Conservation (phyloP, 345 rosid genomes). For the Melaleuca alternifolia region DNA sequence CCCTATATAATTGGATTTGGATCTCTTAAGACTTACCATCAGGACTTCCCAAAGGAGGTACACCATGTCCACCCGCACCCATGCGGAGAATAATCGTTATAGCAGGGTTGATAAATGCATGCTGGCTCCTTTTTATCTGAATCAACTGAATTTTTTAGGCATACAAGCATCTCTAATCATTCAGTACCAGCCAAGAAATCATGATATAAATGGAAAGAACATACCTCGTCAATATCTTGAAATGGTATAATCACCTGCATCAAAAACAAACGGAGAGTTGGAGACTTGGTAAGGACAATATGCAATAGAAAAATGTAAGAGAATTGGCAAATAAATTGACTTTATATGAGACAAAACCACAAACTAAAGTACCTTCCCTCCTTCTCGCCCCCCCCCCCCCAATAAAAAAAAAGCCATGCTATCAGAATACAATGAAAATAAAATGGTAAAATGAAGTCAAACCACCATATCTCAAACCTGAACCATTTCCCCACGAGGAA, state of each 20-base stretch:
- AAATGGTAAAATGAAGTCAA: background rate
- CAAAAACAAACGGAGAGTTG: background rate
- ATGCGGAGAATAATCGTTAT: slow-evolving; percentile 82
- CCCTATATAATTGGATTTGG: background rate
- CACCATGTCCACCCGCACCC: slow-evolving; percentile 99
- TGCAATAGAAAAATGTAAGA: background rate
- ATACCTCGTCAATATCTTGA: slow-evolving; percentile 94
- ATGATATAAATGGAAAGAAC: background rate
- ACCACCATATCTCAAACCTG: background rate
- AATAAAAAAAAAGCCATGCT: background rate
- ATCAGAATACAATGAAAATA: background rate
- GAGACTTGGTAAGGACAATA: background rate
- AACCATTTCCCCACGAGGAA: background rate
- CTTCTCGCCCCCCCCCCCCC: too few species aligned
- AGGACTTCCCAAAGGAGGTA: slow-evolving; percentile 96
- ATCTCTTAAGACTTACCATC: slow-evolving; percentile 57
- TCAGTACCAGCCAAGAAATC: background rate
- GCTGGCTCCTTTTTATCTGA: slow-evolving; percentile 93
- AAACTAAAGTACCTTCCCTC: background rate
- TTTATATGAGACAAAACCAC: background rate
- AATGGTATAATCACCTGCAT: slow-evolving; percentile 77
- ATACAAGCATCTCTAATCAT: background rate
- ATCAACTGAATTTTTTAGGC: background rate
- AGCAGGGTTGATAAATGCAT: slow-evolving; percentile 96
- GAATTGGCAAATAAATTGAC: background rate